These are phyloP conservation scores for Tilletia walkeri DNA, from an alignment of 1,284 basidiomycete species.

Conservation along the genomic window DNA sequence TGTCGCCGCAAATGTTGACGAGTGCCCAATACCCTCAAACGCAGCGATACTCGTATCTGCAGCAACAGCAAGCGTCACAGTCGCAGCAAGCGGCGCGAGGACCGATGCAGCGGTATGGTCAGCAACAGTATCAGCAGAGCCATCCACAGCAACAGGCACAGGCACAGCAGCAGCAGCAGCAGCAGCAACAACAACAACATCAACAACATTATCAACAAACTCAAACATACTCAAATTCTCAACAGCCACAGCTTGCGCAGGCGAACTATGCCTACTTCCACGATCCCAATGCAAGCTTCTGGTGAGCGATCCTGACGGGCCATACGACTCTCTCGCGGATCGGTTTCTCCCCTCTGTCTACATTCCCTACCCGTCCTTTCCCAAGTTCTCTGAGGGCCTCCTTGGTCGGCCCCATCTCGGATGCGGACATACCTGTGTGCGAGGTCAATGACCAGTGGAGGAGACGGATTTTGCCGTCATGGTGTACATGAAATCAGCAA, in stretches of 20 bases:
- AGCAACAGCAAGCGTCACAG: constrained; percentile 19
- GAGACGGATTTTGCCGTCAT: too few species aligned
- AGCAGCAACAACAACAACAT: constrained; percentile 14
- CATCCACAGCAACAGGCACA: constrained; percentile 25
- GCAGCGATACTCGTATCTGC: neutral
- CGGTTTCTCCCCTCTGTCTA: too few species aligned
- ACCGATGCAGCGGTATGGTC: constrained; percentile 16
- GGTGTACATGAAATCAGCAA: too few species aligned
- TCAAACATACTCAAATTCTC: neutral
- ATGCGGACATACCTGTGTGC: too few species aligned
- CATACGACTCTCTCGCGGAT: neutral
- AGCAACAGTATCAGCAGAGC: constrained; percentile 26
- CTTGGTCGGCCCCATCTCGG: too few species aligned
- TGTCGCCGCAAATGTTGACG: constrained; percentile 1
- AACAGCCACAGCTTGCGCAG: neutral
- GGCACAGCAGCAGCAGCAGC: constrained; percentile 21
- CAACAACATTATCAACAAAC: neutral
- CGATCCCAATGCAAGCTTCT: constrained; percentile 7
- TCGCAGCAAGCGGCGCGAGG: constrained; percentile 22
- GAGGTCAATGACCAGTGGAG: too few species aligned
- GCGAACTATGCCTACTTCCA: constrained; percentile 12
- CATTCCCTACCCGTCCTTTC: too few species aligned
- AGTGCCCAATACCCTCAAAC: neutral
- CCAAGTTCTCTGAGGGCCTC: too few species aligned
- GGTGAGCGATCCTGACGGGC: neutral